Conservation (phyloP, 441 rosid genomes). For the Bocquillonia castaneifolia region DNA sequence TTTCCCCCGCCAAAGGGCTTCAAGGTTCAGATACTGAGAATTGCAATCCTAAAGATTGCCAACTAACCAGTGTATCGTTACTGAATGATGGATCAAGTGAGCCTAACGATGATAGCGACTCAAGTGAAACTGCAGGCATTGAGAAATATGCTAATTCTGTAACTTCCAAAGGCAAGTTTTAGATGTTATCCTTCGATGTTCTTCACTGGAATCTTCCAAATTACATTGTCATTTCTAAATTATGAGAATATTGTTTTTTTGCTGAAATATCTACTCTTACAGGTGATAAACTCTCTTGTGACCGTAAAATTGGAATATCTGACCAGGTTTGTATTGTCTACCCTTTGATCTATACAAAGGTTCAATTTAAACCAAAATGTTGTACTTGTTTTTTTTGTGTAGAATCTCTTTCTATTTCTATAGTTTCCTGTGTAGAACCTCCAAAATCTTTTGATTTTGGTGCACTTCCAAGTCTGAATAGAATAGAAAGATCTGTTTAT, state of each 20-base stretch:
- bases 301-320: constrained; percentile 19
- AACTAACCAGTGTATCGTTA: constrained; percentile 9
- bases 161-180: constrained; percentile 34
- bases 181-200: neutral
- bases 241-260: constrained; percentile 19
- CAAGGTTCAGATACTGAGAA: constrained; percentile 22
- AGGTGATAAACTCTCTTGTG: constrained; percentile 21
- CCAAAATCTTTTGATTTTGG: neutral
- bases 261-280: constrained; percentile 27
- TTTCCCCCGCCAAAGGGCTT: constrained; percentile 24
- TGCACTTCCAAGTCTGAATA: neutral
- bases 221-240: neutral
- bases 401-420: neutral
- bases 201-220: neutral
- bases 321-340: constrained; percentile 26
- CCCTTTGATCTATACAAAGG: neutral
- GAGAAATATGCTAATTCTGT: constrained; percentile 8
- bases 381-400: neutral
- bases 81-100: constrained; percentile 18
- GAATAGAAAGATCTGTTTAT: neutral
- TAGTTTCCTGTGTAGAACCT: too few relatives aligned
- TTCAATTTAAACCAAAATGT: neutral
- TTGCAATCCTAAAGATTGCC: constrained; percentile 13
- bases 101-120: constrained; percentile 14
- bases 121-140: constrained; percentile 20